phyloP scores from a whole-genome alignment of 2,329 filamentous ascomycete genomes.

The Tolypocladium cylindrosporum region DNA sequence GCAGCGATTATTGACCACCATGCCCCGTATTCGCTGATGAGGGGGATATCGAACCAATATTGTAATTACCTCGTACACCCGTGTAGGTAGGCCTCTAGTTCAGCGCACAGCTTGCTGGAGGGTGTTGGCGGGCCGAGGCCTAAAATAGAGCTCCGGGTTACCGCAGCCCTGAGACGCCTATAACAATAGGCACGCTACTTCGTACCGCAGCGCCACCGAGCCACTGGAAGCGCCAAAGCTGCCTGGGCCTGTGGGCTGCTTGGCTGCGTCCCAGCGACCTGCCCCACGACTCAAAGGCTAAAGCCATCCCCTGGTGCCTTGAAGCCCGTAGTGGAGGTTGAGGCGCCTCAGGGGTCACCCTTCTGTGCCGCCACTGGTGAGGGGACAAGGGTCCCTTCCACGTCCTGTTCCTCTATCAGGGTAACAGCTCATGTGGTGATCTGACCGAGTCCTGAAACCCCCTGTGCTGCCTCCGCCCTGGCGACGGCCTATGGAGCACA shows the following conservation, averaged over 20 bases:
- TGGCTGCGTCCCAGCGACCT: neutral
- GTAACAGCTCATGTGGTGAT: neutral
- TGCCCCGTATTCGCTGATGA: neutral
- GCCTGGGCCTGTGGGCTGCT: neutral
- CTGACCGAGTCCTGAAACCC: slow-evolving; percentile 5
- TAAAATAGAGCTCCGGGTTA: neutral
- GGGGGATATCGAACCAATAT: neutral
- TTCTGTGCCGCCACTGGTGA: neutral
- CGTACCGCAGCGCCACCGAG: neutral
- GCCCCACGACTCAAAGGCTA: neutral
- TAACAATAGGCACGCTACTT: neutral
- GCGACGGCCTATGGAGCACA: slow-evolving; percentile 6
- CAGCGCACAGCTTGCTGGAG: neutral
- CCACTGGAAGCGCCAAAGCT: neutral
- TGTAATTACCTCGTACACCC: neutral
- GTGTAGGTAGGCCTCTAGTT: no score
- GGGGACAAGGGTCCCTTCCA: neutral
- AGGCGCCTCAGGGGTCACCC: neutral
- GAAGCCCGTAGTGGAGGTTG: neutral
- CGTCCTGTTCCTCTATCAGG: neutral
- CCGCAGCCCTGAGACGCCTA: neutral
- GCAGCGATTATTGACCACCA: neutral
- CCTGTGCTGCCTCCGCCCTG: slow-evolving; percentile 7
- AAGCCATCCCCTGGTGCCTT: neutral
- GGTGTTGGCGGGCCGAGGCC: slow-evolving; percentile 1